Evolutionary conservation across 208 protist genomes (phyloP), one percentile per base, ranked within the genome.

Genomic region (Leishmania major): DNA sequence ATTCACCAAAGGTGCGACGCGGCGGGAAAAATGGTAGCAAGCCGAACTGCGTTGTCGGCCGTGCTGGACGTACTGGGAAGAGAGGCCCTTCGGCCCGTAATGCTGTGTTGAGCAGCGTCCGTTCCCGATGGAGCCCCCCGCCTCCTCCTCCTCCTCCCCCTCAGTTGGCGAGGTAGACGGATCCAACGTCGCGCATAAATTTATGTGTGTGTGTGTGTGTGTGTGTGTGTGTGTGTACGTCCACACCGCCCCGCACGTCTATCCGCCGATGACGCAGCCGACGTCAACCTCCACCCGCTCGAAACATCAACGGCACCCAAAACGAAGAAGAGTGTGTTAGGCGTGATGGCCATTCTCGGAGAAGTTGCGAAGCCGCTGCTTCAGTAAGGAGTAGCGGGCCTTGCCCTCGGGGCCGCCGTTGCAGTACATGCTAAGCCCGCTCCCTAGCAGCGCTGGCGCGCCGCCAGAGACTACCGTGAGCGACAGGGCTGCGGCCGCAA

Each of bases 401-500:
- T 70, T 71, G 0, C 90, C 92, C 47, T 87, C 84, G 5, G 77
- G 49, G 17, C 70, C 37, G 43, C 76, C 73, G n/a, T 71, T 74
- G 73, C 49, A 81, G 78, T 81, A 85, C 22, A 82, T n/a, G 66
- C 85, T 85, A 8, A 81, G 62, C 1, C 76, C 75, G 47, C 85
- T 86, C 1, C 92, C 92, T 10, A 88, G 22, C 10, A 94, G 59
- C 43, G 90, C 84, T 47, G 83, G 86, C 10, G 86, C 40, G 70
- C 93, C 91, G 17, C 93, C 93, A 72, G 82, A 91, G 1, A 85
- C 81, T 19, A 96, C 59, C 10, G 90, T 35, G 10, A 79, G 25
- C 17, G 72, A 70, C 17, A 91, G 66, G 15, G 86, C 35, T 8
- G 70, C 47, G 2, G 83, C 64, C 17, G 82, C 73, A 25, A 81